Percentiles rank a stretch among this genome's conserved stretches.
Evolutionary conservation across 1,139 yeast species (phyloP).

Genomic region (Meyerozyma athensensis): DNA sequence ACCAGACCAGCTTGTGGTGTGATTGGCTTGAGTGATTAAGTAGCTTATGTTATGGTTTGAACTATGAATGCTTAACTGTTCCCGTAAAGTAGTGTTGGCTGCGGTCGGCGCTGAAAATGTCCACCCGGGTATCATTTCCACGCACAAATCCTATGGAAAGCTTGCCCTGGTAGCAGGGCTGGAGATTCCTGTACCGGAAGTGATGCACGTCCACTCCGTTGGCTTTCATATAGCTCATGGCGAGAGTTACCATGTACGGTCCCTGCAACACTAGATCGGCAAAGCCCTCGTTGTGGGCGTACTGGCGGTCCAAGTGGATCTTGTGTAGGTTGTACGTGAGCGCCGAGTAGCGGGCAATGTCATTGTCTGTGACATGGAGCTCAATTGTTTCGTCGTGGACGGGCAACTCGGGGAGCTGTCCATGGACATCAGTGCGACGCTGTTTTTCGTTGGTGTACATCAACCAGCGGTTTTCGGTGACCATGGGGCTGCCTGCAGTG

Average conservation of each 20-base stretch:
- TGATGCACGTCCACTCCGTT: constrained; percentile 13
- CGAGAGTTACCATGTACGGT: constrained; percentile 63
- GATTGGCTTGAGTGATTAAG: constrained; percentile 65
- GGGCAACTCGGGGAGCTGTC: constrained; percentile 4
- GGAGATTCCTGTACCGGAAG: constrained; percentile 46
- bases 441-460: constrained; percentile 32
- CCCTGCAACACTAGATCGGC: constrained; percentile 72
- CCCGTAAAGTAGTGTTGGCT: neutral
- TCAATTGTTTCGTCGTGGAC: constrained; percentile 8
- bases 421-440: neutral
- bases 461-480: constrained; percentile 30
- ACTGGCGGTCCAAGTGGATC: constrained; percentile 65
- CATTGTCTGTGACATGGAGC: constrained; percentile 16
- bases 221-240: constrained; percentile 45
- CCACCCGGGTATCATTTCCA: neutral
- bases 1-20: constrained; percentile 99
- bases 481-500: constrained; percentile 6
- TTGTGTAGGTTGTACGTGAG: constrained; percentile 77
- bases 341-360: constrained; percentile 60
- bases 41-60: constrained; percentile 1
- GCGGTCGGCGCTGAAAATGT: neutral
- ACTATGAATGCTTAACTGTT: neutral
- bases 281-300: constrained; percentile 51
- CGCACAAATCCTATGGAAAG: neutral
- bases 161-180: constrained; percentile 32